Conservation (phyloP, 1,284 basidiomycete species). For the Mixia osmundae region DNA sequence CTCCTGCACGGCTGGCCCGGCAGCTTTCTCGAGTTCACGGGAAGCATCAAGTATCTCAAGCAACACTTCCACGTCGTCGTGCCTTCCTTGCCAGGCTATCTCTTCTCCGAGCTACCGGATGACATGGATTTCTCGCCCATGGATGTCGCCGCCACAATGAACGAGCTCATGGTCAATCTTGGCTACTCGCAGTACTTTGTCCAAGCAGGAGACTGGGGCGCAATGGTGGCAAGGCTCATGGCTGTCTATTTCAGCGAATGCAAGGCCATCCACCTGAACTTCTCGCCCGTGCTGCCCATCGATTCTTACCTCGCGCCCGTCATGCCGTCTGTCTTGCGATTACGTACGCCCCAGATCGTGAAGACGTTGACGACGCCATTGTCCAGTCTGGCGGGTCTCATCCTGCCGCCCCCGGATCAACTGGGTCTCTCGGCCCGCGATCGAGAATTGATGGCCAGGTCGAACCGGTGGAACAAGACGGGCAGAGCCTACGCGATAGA, state of each 20-base stretch:
- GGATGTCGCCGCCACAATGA: neutral
- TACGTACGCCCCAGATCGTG: no score
- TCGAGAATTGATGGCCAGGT: neutral
- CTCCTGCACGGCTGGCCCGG: slow-evolving; percentile 15
- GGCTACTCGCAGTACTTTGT: neutral
- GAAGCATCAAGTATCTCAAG: slow-evolving; percentile 8
- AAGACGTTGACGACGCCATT: no score
- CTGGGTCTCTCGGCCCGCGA: no score
- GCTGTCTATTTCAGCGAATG: neutral
- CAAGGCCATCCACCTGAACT: neutral
- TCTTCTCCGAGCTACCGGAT: slow-evolving; percentile 5
- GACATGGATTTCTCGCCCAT: neutral
- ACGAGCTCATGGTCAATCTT: neutral
- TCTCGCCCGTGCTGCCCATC: neutral
- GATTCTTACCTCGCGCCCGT: neutral
- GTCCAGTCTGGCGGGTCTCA: no score
- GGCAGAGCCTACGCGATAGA: neutral
- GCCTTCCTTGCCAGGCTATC: slow-evolving; percentile 12
- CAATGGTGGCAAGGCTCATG: neutral
- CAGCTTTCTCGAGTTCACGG: slow-evolving; percentile 12
- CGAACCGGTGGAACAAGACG: neutral
- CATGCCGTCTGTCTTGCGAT: no score
- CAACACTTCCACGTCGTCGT: slow-evolving; percentile 13
- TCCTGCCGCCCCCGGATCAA: no score
- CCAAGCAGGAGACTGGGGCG: neutral